Evolutionary conservation across 2,329 filamentous ascomycete species (phyloP).

Genomic region (Trichoderma sp.): DNA sequence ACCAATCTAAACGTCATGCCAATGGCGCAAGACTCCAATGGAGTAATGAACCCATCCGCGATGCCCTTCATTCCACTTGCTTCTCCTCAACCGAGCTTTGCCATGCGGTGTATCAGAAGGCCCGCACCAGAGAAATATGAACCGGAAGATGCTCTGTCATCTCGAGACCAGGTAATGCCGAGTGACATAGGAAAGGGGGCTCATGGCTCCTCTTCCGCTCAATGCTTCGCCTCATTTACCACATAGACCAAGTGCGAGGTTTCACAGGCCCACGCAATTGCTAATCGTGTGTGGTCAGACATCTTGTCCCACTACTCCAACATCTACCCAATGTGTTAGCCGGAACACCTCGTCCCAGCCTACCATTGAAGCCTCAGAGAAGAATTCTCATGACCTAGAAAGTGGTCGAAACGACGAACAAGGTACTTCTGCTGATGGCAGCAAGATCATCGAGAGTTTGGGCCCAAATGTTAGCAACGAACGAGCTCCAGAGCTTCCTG

Average conservation of each 20-base stretch:
- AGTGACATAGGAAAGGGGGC: not conserved
- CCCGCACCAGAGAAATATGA: not conserved
- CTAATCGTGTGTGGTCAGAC: conserved; percentile 4
- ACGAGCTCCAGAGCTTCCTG: not conserved
- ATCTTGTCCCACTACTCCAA: not conserved
- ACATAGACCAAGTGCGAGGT: conserved; percentile 2
- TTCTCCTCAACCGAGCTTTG: conserved; percentile 3
- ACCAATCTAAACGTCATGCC: not conserved
- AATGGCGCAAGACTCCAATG: conserved; percentile 22
- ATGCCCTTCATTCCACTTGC: conserved; percentile 27
- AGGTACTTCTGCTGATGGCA: not conserved
- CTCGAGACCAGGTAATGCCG: not conserved
- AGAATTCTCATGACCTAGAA: not conserved
- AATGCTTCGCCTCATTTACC: not conserved
- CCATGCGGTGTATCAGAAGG: not conserved
- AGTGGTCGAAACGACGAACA: not conserved
- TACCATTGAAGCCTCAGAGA: not conserved
- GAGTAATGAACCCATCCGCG: conserved; percentile 31
- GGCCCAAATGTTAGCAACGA: not conserved
- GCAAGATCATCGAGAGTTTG: not conserved
- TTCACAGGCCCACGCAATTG: conserved; percentile 6
- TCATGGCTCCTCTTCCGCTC: not conserved
- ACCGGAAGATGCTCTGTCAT: not conserved
- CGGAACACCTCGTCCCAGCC: not conserved
- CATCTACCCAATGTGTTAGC: not conserved